Conservation (phyloP, 2,329 filamentous ascomycete species). For the Exserohilum turcica region DNA sequence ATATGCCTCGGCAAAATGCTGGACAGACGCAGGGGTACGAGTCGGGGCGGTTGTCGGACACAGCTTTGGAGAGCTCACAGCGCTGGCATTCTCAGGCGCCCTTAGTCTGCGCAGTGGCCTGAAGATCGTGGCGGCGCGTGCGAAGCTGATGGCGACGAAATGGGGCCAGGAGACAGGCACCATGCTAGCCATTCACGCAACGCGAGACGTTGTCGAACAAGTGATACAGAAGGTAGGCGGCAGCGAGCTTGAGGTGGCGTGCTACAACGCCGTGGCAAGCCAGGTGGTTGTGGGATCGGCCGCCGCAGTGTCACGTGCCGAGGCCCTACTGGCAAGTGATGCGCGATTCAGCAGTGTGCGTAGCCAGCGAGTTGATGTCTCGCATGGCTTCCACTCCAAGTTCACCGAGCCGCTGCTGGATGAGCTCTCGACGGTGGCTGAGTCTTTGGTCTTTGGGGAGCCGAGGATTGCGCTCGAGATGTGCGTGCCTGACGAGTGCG, state of each 20-base stretch:
- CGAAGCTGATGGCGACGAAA: slow-evolving; percentile 30
- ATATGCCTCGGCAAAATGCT: background rate
- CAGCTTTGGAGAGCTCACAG: slow-evolving; percentile 49
- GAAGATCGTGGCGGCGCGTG: slow-evolving; percentile 43
- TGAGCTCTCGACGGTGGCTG: slow-evolving; percentile 18
- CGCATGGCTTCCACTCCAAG: slow-evolving; percentile 32
- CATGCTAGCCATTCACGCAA: slow-evolving; percentile 25
- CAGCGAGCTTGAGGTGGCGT: slow-evolving; percentile 49
- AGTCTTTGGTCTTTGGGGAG: background rate
- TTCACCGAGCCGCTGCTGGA: slow-evolving; percentile 34
- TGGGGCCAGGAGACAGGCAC: slow-evolving; percentile 29
- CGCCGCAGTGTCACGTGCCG: slow-evolving; percentile 19
- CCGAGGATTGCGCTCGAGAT: background rate
- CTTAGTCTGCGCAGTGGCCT: slow-evolving; percentile 37
- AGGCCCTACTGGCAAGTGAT: background rate
- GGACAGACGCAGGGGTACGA: background rate
- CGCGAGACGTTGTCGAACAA: background rate
- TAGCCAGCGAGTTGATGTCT: slow-evolving; percentile 25
- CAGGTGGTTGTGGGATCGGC: slow-evolving; percentile 47
- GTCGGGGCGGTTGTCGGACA: slow-evolving; percentile 18
- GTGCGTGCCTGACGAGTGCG: background rate
- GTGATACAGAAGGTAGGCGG: background rate
- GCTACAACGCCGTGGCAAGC: slow-evolving; percentile 45
- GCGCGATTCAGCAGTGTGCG: background rate
- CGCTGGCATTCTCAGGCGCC: slow-evolving; percentile 42